Base-by-base conservation (phyloP, 2,329 filamentous ascomycete genomes). In the Colletotrichum nymphaeae region DNA sequence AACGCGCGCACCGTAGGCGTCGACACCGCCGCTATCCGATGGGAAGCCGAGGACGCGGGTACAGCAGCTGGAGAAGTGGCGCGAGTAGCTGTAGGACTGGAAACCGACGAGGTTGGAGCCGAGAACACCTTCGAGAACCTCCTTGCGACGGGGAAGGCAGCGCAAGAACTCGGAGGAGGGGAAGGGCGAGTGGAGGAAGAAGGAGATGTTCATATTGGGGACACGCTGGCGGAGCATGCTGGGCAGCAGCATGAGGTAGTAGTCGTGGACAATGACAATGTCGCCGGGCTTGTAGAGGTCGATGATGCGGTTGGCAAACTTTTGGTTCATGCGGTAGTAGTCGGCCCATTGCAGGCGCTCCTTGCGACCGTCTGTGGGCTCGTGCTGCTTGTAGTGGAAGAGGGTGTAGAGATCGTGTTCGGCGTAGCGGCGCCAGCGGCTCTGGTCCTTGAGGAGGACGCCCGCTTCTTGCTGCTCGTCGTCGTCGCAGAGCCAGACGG, bases 321-420 rank as follows among this genome's bases (percentile, higher is more conserved):
- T 92, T 79, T 95, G 93, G 85, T 98, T 98, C 90, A 98, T 93
- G 66, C 93, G 92, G 81, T 95, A 94, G 84, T 98, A 98, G 84
- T 98, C 95, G 30, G 93, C 91, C 95, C 96, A 98, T 78, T 95
- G 92, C 55, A 93, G 88, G 66, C 94, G 92, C 80, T 97, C 94
- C 22, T 91, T 91, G 76, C 93, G 91, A 46, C 95, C 95, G 81
- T 98, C 94, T 14, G 92, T 94, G 1, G 96, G 95, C 81, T 95
- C 94, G 80, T 97, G 94, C 80, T 97, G 94, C 84, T 97, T 97
- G 88, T 98, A 98, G 84, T 98, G 96, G 81, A 98, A 95, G 11
- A 98, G 89, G 1, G 94, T 95, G 84, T 97, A 98, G 32, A 98
- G 88, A 78, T 98, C 94, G 80, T 95, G 92, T 84, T 98, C 95